Evolutionary conservation across 1,139 yeast species (phyloP), one percentile per base, ranked within the genome.

Genomic region (Ogataea hybrid): DNA sequence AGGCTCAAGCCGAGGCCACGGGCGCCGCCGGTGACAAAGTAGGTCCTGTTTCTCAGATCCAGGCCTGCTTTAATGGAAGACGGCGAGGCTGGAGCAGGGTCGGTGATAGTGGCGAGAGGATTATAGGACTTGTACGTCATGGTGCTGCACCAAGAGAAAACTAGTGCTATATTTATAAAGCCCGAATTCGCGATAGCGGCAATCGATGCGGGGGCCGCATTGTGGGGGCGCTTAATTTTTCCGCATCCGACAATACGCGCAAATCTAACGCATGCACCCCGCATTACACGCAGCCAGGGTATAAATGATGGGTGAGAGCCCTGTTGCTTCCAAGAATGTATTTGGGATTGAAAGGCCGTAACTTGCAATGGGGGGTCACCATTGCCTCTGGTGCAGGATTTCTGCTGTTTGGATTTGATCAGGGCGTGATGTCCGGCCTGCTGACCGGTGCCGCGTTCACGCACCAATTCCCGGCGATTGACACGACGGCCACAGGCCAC

Each of bases 341-440:
- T 25, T 64, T 59, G 35, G 83, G 84, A 17, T 63, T 76, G 25
- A 57, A 59, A 30, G 87, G 87, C 35, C 53, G 54, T 30, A 48
- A 47, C 16, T 62, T 74, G 33, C 65, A 72, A 43, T 53, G 57
- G 14, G 69, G 74, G 15, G 70, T 83, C 47, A 79, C 89, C 0
- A 47, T 71, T 18, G 67, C 77, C 25, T 79, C 89, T 35, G 80
- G 79, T 32, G 71, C 76, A 31, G 89, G 88, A 6, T 84, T 84
- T 59, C 74, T 84, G 21, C 67, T 77, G 25, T 84, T 84, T 56
- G 94, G 94, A 46, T 83, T 82, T 57, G 89, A 84, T 61, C 92
- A 84, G 63, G 94, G 94, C 57, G 73, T 84, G 41, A 80, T 82
- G 86, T 75, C 84, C 4, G 84, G 87, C 53, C 65, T 81, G 39